Evolutionary conservation across 768 basidiomycete species (phyloP), one percentile per base, ranked within the genome.

Genomic region (Pholiota conissans): DNA sequence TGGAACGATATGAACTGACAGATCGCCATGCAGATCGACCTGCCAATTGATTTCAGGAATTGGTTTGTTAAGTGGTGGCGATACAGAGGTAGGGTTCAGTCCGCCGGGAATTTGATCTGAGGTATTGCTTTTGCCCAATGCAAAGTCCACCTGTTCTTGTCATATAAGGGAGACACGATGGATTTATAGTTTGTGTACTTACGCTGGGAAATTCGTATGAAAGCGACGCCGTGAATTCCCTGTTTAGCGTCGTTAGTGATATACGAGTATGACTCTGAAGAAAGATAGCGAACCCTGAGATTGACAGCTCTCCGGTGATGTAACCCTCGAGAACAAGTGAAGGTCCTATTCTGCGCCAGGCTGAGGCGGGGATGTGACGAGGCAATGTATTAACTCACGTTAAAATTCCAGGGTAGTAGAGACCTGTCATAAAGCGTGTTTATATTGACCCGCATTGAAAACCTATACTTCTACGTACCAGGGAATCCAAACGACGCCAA

Each of bases 21-120:
- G 20, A 50, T 64, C 61, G 18, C 68, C 68, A 29, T 52, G 27
- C 4, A 68, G 55, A 40, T 69, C 67, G 61, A 73, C 65, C 47
- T 63, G 61, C 35, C 39, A 52, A 11, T 40, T 40, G 16, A 52
- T 49, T 13, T 49, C 49, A 11, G 49, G 49, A 8, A 49, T 30
- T 8, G 49, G 49, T 49, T 34, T 30, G 32, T 30, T 49, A 9
- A 49, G 32, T 7, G 49, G 49, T n/a, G 49, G 49, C 18, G 10
- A 28, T 7, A 49, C 49, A n/a, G 49, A 28, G n/a, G 29, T 49
- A 34, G 49, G 49, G 6, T 11, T 29, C 18, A 49, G 28, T 29
- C 20, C 9, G 26, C 28, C 32, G 18, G 49, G 49, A 16, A 29
- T 30, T 20, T 49, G 49, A 49, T 49, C 49, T 34, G 49, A 49